Conservation (phyloP, 441 rosid genomes). For the Gossypium trilobum region DNA sequence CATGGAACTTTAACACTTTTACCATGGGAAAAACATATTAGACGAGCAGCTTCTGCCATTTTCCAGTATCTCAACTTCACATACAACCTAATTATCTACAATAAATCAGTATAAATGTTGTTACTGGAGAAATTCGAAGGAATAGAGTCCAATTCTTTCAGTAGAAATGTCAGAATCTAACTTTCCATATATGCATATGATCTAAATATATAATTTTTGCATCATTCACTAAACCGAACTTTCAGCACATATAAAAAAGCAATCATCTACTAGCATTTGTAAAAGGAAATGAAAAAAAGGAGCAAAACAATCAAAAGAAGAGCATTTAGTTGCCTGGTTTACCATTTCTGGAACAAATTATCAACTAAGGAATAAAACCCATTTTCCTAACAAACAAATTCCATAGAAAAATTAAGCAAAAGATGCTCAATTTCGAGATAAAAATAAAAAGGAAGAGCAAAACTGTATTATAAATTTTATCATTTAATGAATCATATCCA, state of each 20-base stretch:
- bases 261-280: not conserved
- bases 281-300: not conserved
- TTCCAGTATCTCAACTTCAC: slow-evolving; percentile 24
- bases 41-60: slow-evolving; percentile 53
- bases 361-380: not conserved
- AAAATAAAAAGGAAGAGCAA: not conserved
- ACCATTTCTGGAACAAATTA: not conserved
- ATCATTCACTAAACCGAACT: not conserved
- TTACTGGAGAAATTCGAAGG: not conserved
- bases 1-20: slow-evolving; percentile 28
- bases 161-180: not conserved
- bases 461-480: not conserved
- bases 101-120: slow-evolving; percentile 11
- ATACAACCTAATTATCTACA: slow-evolving; percentile 26
- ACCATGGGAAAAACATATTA: slow-evolving; percentile 36
- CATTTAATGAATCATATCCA: slow-evolving; percentile 4
- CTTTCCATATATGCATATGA: not conserved
- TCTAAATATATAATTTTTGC: not conserved
- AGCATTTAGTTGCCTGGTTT: not conserved
- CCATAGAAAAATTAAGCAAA: not conserved
- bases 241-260: not conserved
- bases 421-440: not conserved
- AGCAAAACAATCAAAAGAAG: not conserved
- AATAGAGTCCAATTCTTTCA: not conserved
- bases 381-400: not conserved